A percentile compares a stretch with the other conserved stretches of the same genome.
Evolutionary conservation across 2,329 filamentous ascomycete genomes (phyloP).

Genomic region (Exophiala oligosperma): DNA sequence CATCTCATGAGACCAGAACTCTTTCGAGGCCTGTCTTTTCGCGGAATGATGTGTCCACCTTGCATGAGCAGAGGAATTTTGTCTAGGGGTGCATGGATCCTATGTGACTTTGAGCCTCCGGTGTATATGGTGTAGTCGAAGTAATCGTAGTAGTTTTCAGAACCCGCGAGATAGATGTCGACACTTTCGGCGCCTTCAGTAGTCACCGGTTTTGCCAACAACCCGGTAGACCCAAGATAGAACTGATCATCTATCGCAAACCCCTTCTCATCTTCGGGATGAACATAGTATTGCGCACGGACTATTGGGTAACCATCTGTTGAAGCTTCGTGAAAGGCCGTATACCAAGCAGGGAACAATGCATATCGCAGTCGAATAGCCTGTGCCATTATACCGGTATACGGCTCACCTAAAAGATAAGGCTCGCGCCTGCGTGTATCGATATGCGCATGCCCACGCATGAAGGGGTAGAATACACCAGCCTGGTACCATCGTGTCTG

Average conservation of each 20-base stretch:
- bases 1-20: conserved; percentile 87
- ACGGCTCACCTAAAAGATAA: conserved; percentile 81
- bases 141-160: conserved; percentile 92
- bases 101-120: conserved; percentile 68
- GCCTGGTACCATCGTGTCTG: conserved; percentile 95
- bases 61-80: conserved; percentile 89
- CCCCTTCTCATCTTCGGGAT: conserved; percentile 81
- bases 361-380: conserved; percentile 86
- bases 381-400: conserved; percentile 81
- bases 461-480: conserved; percentile 96
- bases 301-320: conserved; percentile 82
- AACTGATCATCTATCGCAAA: conserved; percentile 91
- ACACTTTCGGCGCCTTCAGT: conserved; percentile 70
- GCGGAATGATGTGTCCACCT: conserved; percentile 86
- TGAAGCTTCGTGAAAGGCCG: conserved; percentile 88
- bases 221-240: conserved; percentile 82
- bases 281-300: conserved; percentile 88
- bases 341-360: conserved; percentile 92
- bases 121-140: conserved; percentile 80
- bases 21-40: conserved; percentile 82
- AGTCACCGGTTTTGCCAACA: conserved; percentile 90
- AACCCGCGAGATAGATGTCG: conserved; percentile 84
- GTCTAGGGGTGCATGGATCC: conserved; percentile 75
- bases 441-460: conserved; percentile 95
- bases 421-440: conserved; percentile 93